A percentile compares a stretch with the other conserved stretches of the same genome.
Conservation (phyloP, 345 rosid species). For the Eutrema yunnanense region DNA sequence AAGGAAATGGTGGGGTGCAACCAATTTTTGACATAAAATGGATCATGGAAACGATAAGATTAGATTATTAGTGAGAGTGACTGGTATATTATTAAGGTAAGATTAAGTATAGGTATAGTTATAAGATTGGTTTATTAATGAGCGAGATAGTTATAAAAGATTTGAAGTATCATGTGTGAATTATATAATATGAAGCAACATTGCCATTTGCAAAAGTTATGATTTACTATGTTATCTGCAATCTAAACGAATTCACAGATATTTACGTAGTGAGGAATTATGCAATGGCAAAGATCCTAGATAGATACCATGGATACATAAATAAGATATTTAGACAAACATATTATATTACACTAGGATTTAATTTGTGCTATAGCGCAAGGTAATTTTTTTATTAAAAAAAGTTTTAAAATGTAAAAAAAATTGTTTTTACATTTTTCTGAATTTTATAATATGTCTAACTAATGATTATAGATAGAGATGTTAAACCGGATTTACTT, state of each 20-base stretch:
- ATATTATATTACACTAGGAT: not conserved
- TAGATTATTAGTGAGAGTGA: not conserved
- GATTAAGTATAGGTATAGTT: not conserved
- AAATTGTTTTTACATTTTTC: too few species aligned
- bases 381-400: too few species aligned
- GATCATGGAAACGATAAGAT: not conserved
- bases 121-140: not conserved
- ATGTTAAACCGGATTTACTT: too few species aligned
- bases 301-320: not conserved
- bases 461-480: too few species aligned
- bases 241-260: not conserved
- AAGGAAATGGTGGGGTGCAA: not conserved
- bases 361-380: too few species aligned
- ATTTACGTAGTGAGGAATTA: not conserved
- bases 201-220: not conserved
- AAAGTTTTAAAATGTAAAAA: too few species aligned
- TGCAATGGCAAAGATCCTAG: not conserved
- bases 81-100: not conserved
- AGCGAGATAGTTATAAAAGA: not conserved
- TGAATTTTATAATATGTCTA: too few species aligned
- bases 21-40: not conserved
- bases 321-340: not conserved
- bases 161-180: too few species aligned
- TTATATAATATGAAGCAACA: not conserved
- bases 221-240: not conserved